These are phyloP conservation scores for Aureobasidium sp. DNA, from an alignment of 2,329 filamentous ascomycete genomes.

Conservation along the genomic window DNA sequence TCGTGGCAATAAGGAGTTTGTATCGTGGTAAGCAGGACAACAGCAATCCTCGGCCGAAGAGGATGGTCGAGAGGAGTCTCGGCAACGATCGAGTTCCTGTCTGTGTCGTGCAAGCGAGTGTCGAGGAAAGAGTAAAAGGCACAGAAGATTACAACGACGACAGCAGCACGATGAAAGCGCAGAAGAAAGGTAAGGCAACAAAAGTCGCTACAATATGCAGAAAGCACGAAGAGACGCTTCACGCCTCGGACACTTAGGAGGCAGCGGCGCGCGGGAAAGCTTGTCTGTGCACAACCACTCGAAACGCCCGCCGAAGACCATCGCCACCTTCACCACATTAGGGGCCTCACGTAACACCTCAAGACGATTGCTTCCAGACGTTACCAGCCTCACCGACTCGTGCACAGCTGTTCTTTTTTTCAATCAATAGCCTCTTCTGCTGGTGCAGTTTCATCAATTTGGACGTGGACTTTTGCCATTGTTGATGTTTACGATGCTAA, in stretches of 20 bases:
- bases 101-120: slow-evolving; percentile 5
- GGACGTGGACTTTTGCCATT: not conserved
- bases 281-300: not conserved
- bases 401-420: no score
- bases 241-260: not conserved
- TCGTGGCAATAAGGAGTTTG: not conserved
- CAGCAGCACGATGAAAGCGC: not conserved
- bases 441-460: not conserved
- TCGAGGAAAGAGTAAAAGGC: not conserved
- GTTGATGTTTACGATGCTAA: slow-evolving; percentile 10
- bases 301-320: slow-evolving; percentile 1
- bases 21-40: not conserved
- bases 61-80: not conserved
- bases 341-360: not conserved
- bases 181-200: slow-evolving; percentile 12
- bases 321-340: not conserved
- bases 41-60: not conserved
- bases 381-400: not conserved
- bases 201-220: not conserved
- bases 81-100: not conserved
- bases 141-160: not conserved
- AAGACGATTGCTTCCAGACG: not conserved
- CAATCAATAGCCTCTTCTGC: not conserved
- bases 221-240: not conserved
- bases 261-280: not conserved